Evolutionary conservation across 345 rosid species (phyloP), one percentile per base, ranked within the genome.

Genomic region (Hibiscus trionum): DNA sequence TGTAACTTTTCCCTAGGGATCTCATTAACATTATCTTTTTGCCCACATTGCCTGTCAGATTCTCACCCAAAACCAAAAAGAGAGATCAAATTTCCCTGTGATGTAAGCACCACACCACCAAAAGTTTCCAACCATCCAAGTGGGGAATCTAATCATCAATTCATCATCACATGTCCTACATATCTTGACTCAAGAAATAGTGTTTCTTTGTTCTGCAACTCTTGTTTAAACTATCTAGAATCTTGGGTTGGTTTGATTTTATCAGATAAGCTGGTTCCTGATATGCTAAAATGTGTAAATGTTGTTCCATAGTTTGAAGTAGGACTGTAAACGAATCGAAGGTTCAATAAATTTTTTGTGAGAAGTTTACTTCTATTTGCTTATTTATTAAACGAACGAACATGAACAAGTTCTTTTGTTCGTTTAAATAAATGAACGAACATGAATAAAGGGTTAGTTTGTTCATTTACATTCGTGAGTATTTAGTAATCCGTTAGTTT

Each of bases 41-140:
- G 47, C 24, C 61, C 60, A 31, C 14, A 70, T 70, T 55, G 26
- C 49, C 35, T 53, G 74, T 62, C 63, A 61, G 63, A 75, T 63
- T 76, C 75, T 56, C 7, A 63, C 49, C 42, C 15, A 16, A 55
- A 29, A n/a, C 44, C 37, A 8, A 67, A 27, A 26, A 29, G 59
- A 66, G 33, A 26, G 59, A 50, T 29, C 44, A 68, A 49, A 47
- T n/a, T 49, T 66, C 4, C 9, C 27, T 16, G 27, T 29, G 59
- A 50, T 50, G 42, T 29, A 49, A 49, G 58, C 42, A 49, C 52
- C 31, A 11, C 39, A 42, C 5, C 12, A 11, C 69, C 50, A 19
- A 64, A 63, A 17, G 57, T 52, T 19, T 42, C 29, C 53, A 39
- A 17, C 52, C 27, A 37, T 19, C 31, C 11, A 19, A 64, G 57